Percentiles rank a stretch among this genome's conserved stretches.
Evolutionary conservation across 345 rosid species (phyloP).

Genomic region (Eutrema japonicum): DNA sequence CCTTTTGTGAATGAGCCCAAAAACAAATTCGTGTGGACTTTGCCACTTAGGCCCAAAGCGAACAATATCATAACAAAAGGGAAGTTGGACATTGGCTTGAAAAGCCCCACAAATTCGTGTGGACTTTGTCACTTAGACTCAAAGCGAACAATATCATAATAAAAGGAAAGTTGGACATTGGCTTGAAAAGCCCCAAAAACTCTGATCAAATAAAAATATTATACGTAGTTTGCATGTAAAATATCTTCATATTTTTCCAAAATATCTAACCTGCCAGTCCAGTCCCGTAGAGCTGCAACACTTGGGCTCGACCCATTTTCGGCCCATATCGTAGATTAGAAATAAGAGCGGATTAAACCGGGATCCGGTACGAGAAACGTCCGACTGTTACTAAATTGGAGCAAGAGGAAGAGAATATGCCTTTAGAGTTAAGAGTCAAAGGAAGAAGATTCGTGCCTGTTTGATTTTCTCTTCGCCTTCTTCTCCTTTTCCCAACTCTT

Average conservation of each 20-base stretch:
- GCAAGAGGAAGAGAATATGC: constrained; percentile 30
- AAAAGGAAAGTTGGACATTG: no score
- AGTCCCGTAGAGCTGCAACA: neutral
- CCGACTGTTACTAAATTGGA: constrained; percentile 3
- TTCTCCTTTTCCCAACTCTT: constrained; percentile 10
- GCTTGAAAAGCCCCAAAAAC: no score
- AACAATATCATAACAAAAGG: no score
- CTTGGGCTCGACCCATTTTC: constrained; percentile 1
- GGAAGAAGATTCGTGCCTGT: constrained; percentile 30
- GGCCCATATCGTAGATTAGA: neutral
- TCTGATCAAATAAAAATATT: neutral
- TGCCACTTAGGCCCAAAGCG: no score
- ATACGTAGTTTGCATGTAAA: no score
- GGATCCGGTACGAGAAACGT: constrained; percentile 22
- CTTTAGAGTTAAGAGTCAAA: constrained; percentile 11
- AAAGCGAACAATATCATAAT: no score
- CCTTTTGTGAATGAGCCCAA: no score
- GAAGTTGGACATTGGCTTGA: no score
- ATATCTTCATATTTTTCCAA: no score
- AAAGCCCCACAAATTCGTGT: no score
- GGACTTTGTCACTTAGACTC: no score
- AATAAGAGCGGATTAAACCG: constrained; percentile 21
- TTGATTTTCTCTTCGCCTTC: neutral
- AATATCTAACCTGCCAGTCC: neutral
- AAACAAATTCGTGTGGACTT: no score